phyloP scores from a whole-genome alignment of 2,329 filamentous ascomycete species.

The Arthrinium puccinioides region DNA sequence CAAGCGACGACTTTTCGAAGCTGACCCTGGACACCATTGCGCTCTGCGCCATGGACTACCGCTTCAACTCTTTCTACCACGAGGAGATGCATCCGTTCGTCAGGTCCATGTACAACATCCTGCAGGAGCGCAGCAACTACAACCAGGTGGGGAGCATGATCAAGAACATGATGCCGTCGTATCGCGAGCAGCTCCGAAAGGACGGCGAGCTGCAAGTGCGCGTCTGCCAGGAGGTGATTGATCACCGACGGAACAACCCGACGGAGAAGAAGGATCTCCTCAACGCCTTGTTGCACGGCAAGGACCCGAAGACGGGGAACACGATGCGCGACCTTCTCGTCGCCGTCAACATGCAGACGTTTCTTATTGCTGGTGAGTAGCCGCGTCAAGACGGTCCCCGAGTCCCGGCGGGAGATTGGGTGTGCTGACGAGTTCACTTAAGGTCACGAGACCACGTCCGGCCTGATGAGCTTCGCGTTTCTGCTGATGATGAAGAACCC shows the following conservation, averaged over 20 bases:
- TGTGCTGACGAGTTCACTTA: slow-evolving; percentile 40
- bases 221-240: slow-evolving; percentile 35
- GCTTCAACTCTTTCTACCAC: slow-evolving; percentile 54
- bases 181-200: slow-evolving; percentile 15
- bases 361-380: slow-evolving; percentile 37
- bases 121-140: slow-evolving; percentile 35
- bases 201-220: slow-evolving; percentile 33
- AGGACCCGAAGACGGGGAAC: slow-evolving; percentile 43
- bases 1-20: slow-evolving; percentile 53
- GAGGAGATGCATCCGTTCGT: slow-evolving; percentile 50
- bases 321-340: slow-evolving; percentile 37
- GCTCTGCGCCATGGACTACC: slow-evolving; percentile 49
- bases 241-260: slow-evolving; percentile 33
- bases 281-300: slow-evolving; percentile 43
- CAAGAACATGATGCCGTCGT: slow-evolving; percentile 9
- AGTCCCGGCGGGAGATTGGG: too few species aligned
- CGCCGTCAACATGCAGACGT: slow-evolving; percentile 45
- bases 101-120: slow-evolving; percentile 41
- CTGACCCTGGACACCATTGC: slow-evolving; percentile 56
- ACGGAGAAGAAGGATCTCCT: slow-evolving; percentile 41
- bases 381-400: not conserved
- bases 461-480: slow-evolving; percentile 57
- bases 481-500: slow-evolving; percentile 61
- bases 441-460: slow-evolving; percentile 66
- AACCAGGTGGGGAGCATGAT: slow-evolving; percentile 12